Conservation (phyloP, 2,329 filamentous ascomycete species). For the Aspergillus latus region DNA sequence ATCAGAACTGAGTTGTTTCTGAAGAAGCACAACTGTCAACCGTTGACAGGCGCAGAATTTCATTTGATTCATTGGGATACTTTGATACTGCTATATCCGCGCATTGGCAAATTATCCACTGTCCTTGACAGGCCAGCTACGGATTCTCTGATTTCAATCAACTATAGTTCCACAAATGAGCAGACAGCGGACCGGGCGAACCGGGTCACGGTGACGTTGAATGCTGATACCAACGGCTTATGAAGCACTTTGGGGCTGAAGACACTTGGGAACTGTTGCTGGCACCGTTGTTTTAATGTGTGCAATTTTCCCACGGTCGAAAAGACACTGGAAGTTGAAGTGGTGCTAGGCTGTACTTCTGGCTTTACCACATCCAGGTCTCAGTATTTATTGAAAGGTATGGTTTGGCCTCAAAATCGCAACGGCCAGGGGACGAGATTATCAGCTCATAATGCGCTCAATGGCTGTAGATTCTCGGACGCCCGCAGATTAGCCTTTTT, state of each 20-base stretch:
- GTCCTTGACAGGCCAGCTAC: conserved; percentile 8
- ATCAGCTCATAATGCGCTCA: too few relatives aligned
- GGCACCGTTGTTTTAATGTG: too few relatives aligned
- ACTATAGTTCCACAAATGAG: not conserved
- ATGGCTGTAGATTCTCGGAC: not conserved
- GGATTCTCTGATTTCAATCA: conserved; percentile 2
- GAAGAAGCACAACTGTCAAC: conserved; percentile 14
- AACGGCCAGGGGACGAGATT: too few relatives aligned
- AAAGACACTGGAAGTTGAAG: too few relatives aligned
- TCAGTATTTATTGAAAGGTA: too few relatives aligned
- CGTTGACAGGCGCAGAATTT: conserved; percentile 19
- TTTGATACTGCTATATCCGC: conserved; percentile 21
- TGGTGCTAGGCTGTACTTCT: too few relatives aligned
- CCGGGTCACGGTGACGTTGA: not conserved
- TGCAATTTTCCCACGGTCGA: too few relatives aligned
- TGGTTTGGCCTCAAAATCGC: too few relatives aligned
- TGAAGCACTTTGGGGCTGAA: conserved; percentile 22
- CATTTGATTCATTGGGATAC: conserved; percentile 22
- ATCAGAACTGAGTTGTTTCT: conserved; percentile 17
- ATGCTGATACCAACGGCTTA: conserved; percentile 10
- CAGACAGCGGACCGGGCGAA: not conserved
- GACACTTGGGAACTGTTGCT: too few relatives aligned
- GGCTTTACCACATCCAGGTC: too few relatives aligned
- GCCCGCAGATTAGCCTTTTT: too few relatives aligned
- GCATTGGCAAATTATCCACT: conserved; percentile 21